Conservation (phyloP, 2,329 filamentous ascomycete species). For the Colletotrichum salicis region DNA sequence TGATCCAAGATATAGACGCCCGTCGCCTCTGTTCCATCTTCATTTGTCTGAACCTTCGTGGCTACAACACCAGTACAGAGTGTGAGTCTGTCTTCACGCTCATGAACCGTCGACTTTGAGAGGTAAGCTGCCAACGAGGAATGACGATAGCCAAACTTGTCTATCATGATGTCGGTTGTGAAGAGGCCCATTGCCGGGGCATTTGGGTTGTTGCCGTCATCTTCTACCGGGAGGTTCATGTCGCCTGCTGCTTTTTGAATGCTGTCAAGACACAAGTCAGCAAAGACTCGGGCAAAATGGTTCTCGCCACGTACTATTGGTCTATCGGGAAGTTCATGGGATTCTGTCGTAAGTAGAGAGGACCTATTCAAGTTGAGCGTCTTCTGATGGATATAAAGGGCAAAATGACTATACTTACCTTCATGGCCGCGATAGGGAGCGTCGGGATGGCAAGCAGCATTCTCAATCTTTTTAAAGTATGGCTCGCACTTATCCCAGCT, state of each 20-base stretch:
- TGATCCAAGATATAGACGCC: conserved; percentile 40
- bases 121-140: conserved; percentile 44
- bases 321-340: conserved; percentile 21
- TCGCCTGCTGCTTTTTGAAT: conserved; percentile 40
- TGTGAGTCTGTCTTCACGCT: conserved; percentile 39
- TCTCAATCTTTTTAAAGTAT: conserved; percentile 45
- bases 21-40: conserved; percentile 34
- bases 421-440: conserved; percentile 40
- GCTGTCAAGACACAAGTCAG: conserved; percentile 21
- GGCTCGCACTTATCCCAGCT: conserved; percentile 46
- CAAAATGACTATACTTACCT: conserved; percentile 27
- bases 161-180: conserved; percentile 43
- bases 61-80: conserved; percentile 45
- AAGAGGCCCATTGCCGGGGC: conserved; percentile 44
- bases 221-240: conserved; percentile 40
- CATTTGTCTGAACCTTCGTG: conserved; percentile 41
- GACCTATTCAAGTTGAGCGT: conserved; percentile 10
- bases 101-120: conserved; percentile 35
- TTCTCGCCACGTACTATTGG: conserved; percentile 33
- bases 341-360: conserved; percentile 37
- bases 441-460: conserved; percentile 31
- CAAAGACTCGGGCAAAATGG: background rate
- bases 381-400: too few relatives aligned
- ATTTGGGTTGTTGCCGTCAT: conserved; percentile 42
- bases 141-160: conserved; percentile 38